Conservation (phyloP, 345 rosid species). For the Eucalyptus decipiens region DNA sequence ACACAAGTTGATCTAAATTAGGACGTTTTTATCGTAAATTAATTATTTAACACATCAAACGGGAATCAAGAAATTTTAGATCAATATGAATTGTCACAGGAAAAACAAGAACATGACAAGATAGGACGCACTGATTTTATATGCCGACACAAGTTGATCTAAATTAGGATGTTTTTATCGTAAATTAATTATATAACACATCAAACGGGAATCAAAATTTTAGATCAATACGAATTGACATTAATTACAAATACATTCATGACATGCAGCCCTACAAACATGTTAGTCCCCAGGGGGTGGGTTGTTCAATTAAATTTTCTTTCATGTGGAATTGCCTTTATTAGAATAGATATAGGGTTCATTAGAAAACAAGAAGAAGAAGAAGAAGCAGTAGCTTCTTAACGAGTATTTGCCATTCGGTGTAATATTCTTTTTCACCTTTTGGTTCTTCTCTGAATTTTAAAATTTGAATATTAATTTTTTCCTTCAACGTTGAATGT, state of each 20-base stretch:
- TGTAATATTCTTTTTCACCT: neutral
- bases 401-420: neutral
- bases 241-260: too few relatives aligned
- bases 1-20: neutral
- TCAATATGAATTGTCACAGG: too few relatives aligned
- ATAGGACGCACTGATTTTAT: neutral
- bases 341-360: neutral
- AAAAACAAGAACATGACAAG: neutral
- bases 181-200: neutral
- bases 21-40: neutral
- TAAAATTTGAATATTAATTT: neutral
- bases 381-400: neutral
- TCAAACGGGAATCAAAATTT: neutral
- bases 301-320: neutral
- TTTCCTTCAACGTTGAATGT: neutral
- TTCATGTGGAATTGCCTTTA: neutral
- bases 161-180: neutral
- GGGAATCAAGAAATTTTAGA: neutral
- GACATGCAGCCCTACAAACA: neutral
- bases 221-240: neutral
- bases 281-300: neutral
- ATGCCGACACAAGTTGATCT: neutral
- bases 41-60: neutral
- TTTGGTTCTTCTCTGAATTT: neutral
- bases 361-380: neutral